Percentiles rank a stretch among this genome's conserved stretches.
Conservation (phyloP, 306 rosid species). For the Rosa multiflora region DNA sequence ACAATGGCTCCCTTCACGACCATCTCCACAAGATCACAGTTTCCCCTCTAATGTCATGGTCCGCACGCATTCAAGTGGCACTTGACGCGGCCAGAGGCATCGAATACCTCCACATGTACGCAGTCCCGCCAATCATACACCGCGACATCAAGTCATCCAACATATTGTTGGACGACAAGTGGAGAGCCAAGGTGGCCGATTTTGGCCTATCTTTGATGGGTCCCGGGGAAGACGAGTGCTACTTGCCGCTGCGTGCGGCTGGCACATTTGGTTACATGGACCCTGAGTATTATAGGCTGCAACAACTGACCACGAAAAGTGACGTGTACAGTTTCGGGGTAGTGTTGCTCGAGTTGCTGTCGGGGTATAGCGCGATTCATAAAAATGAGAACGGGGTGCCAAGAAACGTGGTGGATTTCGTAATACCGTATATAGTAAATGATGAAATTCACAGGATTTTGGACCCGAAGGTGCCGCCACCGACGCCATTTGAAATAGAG, state of each 20-base stretch:
- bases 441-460: constrained; percentile 80
- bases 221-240: constrained; percentile 50
- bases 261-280: constrained; percentile 91
- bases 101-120: constrained; percentile 60
- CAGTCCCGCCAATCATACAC: constrained; percentile 67
- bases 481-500: constrained; percentile 78
- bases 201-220: constrained; percentile 76
- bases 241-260: constrained; percentile 56
- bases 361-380: constrained; percentile 70
- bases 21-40: constrained; percentile 58
- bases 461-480: constrained; percentile 65
- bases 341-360: constrained; percentile 58
- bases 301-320: constrained; percentile 64
- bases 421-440: constrained; percentile 56
- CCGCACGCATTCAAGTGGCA: constrained; percentile 48
- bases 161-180: constrained; percentile 52
- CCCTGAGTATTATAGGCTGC: constrained; percentile 85
- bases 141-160: constrained; percentile 77
- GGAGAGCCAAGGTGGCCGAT: constrained; percentile 66
- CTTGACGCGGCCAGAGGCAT: constrained; percentile 79
- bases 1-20: constrained; percentile 66
- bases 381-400: constrained; percentile 64
- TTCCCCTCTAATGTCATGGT: constrained; percentile 53
- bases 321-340: constrained; percentile 94
- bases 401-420: constrained; percentile 77